phyloP scores from a whole-genome alignment of 352 stramenopile species.

The Hyaloperonospora brassicae region DNA sequence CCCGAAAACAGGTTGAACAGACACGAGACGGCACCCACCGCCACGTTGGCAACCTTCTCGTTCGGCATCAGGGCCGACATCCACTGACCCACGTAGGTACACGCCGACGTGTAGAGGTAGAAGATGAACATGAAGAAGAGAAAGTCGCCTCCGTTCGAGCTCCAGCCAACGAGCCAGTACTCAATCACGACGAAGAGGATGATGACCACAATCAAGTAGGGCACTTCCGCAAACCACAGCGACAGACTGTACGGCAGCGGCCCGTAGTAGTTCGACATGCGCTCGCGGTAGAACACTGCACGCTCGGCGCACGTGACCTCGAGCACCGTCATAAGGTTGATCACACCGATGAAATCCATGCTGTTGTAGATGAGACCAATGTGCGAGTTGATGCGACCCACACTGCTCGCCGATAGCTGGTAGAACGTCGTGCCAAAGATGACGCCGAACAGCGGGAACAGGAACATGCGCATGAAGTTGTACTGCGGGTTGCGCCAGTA shows the following conservation, averaged over 20 bases:
- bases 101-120: conserved; percentile 56
- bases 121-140: conserved; percentile 42
- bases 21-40: conserved; percentile 55
- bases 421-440: conserved; percentile 70
- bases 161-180: conserved; percentile 57
- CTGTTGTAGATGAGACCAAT: conserved; percentile 68
- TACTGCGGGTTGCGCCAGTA: conserved; percentile 57
- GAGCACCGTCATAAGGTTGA: conserved; percentile 53
- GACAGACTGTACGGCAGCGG: conserved; percentile 59
- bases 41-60: conserved; percentile 69
- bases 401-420: conserved; percentile 24
- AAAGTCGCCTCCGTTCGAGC: conserved; percentile 23
- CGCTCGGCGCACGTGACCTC: conserved; percentile 40
- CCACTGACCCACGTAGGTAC: conserved; percentile 64
- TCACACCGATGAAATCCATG: conserved; percentile 56
- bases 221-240: conserved; percentile 50
- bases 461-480: conserved; percentile 57
- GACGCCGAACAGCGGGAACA: conserved; percentile 45
- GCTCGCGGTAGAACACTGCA: conserved; percentile 49
- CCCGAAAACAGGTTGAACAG: conserved; percentile 63
- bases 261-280: conserved; percentile 69
- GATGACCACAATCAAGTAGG: conserved; percentile 49
- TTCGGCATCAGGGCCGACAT: conserved; percentile 68
- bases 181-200: conserved; percentile 44
- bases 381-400: conserved; percentile 48